A percentile compares a stretch with the other conserved stretches of the same genome.
Evolutionary conservation across 2,329 filamentous ascomycete genomes (phyloP).

Genomic region (Alternaria ventricosa): DNA sequence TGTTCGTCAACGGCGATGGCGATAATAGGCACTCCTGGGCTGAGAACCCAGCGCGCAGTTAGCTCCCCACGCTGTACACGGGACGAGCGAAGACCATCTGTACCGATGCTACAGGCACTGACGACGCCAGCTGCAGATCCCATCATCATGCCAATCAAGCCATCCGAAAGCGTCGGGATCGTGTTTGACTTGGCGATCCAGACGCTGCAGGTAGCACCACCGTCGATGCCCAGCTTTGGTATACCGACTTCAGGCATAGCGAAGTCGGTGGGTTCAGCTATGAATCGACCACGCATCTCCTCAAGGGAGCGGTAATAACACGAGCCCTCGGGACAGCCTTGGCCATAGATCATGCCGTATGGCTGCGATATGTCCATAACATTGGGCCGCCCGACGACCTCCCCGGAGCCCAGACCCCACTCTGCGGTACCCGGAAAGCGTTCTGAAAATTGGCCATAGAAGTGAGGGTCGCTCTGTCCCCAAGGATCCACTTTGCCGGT

Average conservation of each 20-base stretch:
- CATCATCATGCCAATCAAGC: conserved; percentile 79
- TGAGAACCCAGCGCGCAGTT: conserved; percentile 87
- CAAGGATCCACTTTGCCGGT: conserved; percentile 79
- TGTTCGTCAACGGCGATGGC: conserved; percentile 83
- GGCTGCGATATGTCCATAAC: conserved; percentile 89
- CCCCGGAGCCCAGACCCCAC: conserved; percentile 80
- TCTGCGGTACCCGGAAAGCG: conserved; percentile 74
- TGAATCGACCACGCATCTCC: conserved; percentile 78
- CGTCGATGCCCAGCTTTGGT: conserved; percentile 73
- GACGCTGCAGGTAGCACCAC: conserved; percentile 76
- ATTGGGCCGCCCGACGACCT: conserved; percentile 77
- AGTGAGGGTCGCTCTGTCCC: conserved; percentile 78
- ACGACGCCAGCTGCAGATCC: conserved; percentile 85
- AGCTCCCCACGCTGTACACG: conserved; percentile 75
- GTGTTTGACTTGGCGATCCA: conserved; percentile 88
- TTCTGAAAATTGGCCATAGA: conserved; percentile 79
- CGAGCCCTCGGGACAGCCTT: conserved; percentile 83
- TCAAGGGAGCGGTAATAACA: conserved; percentile 76
- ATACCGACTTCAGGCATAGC: conserved; percentile 74
- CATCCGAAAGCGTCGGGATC: conserved; percentile 74
- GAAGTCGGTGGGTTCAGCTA: conserved; percentile 67
- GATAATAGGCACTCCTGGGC: conserved; percentile 91
- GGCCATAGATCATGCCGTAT: conserved; percentile 82
- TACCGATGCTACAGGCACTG: conserved; percentile 78
- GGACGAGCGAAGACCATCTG: conserved; percentile 63